Conservation (phyloP, 2,329 filamentous ascomycete species). For the Zasmidium cellare region DNA sequence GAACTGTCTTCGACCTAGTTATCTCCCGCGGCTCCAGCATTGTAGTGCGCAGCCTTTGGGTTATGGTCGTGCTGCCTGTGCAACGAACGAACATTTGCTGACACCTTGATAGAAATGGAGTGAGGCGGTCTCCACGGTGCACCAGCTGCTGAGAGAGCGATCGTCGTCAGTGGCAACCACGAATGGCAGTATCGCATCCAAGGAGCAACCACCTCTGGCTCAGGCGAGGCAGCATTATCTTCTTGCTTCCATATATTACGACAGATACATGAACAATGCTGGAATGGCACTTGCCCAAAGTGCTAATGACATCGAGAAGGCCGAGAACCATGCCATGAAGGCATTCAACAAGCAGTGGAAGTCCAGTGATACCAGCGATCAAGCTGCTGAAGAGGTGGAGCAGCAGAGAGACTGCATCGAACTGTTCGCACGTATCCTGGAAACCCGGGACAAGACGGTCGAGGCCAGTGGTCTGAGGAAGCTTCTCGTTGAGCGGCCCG, state of each 20-base stretch:
- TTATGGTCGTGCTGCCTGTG: too few species aligned
- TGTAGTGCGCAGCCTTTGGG: too few species aligned
- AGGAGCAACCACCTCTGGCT: slow-evolving; percentile 1
- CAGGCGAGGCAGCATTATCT: slow-evolving; percentile 23
- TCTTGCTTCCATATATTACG: slow-evolving; percentile 23
- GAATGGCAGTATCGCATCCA: background rate
- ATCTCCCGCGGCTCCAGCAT: too few species aligned
- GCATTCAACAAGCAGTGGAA: slow-evolving; percentile 20
- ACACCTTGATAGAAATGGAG: slow-evolving; percentile 16
- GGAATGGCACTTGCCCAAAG: slow-evolving; percentile 7
- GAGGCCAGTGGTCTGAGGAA: slow-evolving; percentile 18
- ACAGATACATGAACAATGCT: slow-evolving; percentile 14
- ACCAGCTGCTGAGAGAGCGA: slow-evolving; percentile 17
- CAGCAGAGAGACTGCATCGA: slow-evolving; percentile 15
- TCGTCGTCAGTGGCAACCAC: background rate
- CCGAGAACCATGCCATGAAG: slow-evolving; percentile 18
- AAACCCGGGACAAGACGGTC: slow-evolving; percentile 21
- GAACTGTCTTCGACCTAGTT: too few species aligned
- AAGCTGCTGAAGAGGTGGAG: slow-evolving; percentile 7
- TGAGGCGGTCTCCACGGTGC: slow-evolving; percentile 20
- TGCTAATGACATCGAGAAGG: slow-evolving; percentile 21
- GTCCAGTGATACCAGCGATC: slow-evolving; percentile 3
- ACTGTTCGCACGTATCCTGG: slow-evolving; percentile 20
- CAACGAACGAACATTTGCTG: too few species aligned
- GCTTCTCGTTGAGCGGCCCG: slow-evolving; percentile 2